A percentile compares a stretch with the other conserved stretches of the same genome.
Evolutionary conservation across 202 grass and related monocot species (phyloP).

Genomic region (Cymbopogon flexuosus): DNA sequence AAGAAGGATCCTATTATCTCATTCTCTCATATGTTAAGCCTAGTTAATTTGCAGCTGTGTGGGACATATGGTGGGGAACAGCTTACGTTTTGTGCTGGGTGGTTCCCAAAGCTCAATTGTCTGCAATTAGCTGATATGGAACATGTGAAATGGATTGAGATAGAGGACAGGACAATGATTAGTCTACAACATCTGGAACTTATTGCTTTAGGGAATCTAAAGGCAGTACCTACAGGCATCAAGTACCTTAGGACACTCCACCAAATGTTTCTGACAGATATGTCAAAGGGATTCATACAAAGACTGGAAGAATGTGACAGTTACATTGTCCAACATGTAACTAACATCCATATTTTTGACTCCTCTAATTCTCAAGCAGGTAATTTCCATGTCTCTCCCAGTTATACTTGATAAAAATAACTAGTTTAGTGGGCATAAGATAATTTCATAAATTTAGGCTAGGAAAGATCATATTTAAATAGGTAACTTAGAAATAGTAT

Average conservation of each 20-base stretch:
- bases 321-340: constrained; percentile 30
- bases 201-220: constrained; percentile 18
- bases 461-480: not conserved
- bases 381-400: not conserved
- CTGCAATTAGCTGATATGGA: constrained; percentile 33
- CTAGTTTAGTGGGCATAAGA: not conserved
- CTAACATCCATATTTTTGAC: constrained; percentile 23
- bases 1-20: constrained; percentile 44
- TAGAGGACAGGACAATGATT: constrained; percentile 34
- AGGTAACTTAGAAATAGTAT: not conserved
- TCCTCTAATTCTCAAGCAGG: not conserved
- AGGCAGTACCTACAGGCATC: constrained; percentile 24
- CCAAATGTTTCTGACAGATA: constrained; percentile 20
- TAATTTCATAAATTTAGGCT: not conserved
- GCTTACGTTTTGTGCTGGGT: constrained; percentile 27
- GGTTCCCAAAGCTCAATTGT: constrained; percentile 38
- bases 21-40: constrained; percentile 30
- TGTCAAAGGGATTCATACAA: constrained; percentile 27
- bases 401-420: not conserved
- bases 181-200: constrained; percentile 2
- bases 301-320: constrained; percentile 13
- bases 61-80: constrained; percentile 30
- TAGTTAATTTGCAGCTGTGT: constrained; percentile 17
- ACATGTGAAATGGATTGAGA: constrained; percentile 27
- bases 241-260: constrained; percentile 23